phyloP scores from a whole-genome alignment of 352 stramenopile species.

The Pythium oligandrum region DNA sequence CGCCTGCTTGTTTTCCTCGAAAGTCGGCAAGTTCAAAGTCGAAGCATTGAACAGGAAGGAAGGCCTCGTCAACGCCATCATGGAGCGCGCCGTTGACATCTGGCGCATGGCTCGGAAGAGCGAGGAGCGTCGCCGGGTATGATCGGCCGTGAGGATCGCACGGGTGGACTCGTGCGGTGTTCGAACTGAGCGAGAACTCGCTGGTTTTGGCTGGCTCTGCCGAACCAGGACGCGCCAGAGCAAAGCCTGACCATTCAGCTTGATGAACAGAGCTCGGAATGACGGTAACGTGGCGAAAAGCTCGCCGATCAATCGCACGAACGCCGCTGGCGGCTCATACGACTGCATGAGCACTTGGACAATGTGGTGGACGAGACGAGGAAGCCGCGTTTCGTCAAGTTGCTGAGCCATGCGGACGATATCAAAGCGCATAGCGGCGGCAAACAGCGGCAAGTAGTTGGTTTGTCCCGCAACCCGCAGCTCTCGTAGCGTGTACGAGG shows the following conservation, averaged over 20 bases:
- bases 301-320: slow-evolving; percentile 40
- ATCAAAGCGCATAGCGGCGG: slow-evolving; percentile 27
- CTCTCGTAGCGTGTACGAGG: neutral
- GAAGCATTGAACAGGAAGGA: too few relatives aligned
- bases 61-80: too few relatives aligned
- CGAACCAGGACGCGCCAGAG: slow-evolving; percentile 33
- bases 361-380: slow-evolving; percentile 37
- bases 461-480: neutral
- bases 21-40: too few relatives aligned
- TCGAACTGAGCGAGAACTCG: too few relatives aligned
- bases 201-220: too few relatives aligned
- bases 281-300: slow-evolving; percentile 23
- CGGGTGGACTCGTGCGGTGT: too few relatives aligned
- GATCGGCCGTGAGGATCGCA: too few relatives aligned
- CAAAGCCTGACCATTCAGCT: slow-evolving; percentile 27
- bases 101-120: too few relatives aligned
- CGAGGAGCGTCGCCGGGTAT: too few relatives aligned
- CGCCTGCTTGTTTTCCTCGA: too few relatives aligned
- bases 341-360: slow-evolving; percentile 40
- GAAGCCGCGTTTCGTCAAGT: slow-evolving; percentile 33
- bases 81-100: too few relatives aligned
- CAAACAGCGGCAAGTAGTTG: slow-evolving; percentile 28
- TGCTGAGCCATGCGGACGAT: slow-evolving; percentile 30
- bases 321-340: slow-evolving; percentile 23
- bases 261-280: slow-evolving; percentile 42